Evolutionary conservation across 176 grass and related monocot species (phyloP).

Genomic region (Ampelocalamus luodianensis): DNA sequence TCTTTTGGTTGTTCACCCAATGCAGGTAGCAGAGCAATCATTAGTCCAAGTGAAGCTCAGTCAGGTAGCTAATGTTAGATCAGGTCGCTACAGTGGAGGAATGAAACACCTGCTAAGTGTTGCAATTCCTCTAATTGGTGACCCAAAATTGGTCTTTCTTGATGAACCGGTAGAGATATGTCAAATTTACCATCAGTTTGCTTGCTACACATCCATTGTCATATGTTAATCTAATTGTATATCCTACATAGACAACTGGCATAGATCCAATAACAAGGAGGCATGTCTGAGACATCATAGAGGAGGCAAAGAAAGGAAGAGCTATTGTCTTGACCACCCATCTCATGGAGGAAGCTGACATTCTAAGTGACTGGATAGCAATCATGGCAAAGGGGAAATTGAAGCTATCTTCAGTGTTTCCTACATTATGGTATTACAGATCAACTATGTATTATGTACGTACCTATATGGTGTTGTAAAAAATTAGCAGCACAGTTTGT

Average conservation of each 20-base stretch:
- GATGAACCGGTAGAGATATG: conserved; percentile 82
- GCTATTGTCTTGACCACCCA: conserved; percentile 97
- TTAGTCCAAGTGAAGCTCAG: conserved; percentile 90
- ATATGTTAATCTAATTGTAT: conserved; percentile 28
- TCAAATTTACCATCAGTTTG: conserved; percentile 7
- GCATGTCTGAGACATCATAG: conserved; percentile 96
- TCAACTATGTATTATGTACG: too few species aligned
- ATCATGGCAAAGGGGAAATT: conserved; percentile 99
- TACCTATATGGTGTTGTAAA: too few species aligned
- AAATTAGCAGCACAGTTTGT: too few species aligned
- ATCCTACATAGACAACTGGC: conserved; percentile 77
- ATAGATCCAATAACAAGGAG: conserved; percentile 99
- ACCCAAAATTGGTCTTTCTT: conserved; percentile 92
- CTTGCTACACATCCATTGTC: conserved; percentile 3
- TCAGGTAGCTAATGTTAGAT: conserved; percentile 75
- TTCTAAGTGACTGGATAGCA: conserved; percentile 89
- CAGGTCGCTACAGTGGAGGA: conserved; percentile 93
- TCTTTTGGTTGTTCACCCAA: conserved; percentile 10
- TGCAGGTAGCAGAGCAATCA: conserved; percentile 82
- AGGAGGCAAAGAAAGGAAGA: conserved; percentile 95
- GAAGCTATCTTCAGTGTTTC: too few species aligned
- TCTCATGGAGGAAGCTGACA: conserved; percentile 98
- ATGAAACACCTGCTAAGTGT: conserved; percentile 95
- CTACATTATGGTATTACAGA: too few species aligned
- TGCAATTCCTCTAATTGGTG: conserved; percentile 88